Conservation (phyloP, 2,329 filamentous ascomycete genomes). For the Calonectria hongkongensis region DNA sequence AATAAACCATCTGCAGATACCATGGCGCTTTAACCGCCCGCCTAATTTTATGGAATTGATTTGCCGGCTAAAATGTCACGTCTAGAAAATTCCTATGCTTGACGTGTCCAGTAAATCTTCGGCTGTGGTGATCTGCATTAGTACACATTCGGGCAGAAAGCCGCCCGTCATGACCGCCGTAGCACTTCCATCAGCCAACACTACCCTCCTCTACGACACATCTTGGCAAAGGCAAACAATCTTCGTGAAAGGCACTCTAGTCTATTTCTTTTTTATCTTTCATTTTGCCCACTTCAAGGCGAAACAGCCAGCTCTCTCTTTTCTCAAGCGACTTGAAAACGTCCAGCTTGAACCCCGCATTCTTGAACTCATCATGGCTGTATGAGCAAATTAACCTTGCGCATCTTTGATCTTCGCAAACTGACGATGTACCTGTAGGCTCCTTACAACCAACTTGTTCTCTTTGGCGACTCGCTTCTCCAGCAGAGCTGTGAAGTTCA, state of each 20-base stretch:
- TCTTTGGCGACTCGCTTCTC: constrained; percentile 10
- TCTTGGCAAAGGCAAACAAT: background rate
- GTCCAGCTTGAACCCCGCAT: background rate
- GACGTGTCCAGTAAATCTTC: background rate
- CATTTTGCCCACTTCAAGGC: background rate
- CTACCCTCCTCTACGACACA: background rate
- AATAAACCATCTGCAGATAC: background rate
- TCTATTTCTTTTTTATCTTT: background rate
- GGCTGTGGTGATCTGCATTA: background rate
- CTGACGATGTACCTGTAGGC: background rate
- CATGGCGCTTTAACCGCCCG: background rate
- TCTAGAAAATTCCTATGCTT: background rate
- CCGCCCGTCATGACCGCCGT: constrained; percentile 7
- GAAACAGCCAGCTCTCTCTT: background rate
- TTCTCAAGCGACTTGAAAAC: no score
- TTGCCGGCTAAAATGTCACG: background rate
- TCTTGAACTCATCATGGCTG: background rate
- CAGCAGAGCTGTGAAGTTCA: constrained; percentile 24
- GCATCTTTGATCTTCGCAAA: background rate
- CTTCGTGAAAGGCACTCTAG: background rate
- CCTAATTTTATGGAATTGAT: no score
- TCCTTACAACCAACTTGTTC: constrained; percentile 7
- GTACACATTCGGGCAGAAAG: background rate
- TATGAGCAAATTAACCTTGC: constrained; percentile 1
- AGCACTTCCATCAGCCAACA: background rate